Conservation (phyloP, 768 basidiomycete genomes). For the Termitomyces sp. region DNA sequence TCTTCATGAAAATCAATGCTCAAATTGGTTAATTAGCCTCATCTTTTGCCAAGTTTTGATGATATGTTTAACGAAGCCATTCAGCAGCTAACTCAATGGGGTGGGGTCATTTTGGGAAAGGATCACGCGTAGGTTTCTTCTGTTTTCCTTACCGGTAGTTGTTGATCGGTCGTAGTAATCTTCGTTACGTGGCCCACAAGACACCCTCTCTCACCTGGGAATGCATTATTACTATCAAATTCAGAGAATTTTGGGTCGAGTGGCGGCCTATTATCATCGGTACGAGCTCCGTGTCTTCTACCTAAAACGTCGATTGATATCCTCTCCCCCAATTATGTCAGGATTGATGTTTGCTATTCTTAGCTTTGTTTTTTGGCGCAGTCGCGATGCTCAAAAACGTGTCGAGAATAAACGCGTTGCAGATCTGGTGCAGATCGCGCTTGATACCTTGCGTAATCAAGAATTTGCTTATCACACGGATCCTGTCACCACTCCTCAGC, state of each 20-base stretch:
- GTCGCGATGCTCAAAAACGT: conserved; percentile 43
- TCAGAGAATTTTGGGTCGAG: conserved; percentile 59
- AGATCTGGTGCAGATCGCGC: conserved; percentile 71
- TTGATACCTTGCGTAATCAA: conserved; percentile 77
- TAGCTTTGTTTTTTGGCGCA: conserved; percentile 9
- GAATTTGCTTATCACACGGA: conserved; percentile 80
- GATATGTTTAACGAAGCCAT: conserved; percentile 78
- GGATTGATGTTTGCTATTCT: conserved; percentile 3
- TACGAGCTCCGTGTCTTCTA: conserved; percentile 24
- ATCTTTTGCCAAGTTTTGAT: conserved; percentile 52
- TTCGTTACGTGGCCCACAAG: conserved; percentile 71
- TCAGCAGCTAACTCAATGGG: conserved; percentile 69
- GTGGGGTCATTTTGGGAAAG: conserved; percentile 61
- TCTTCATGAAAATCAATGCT: not conserved
- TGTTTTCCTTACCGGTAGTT: conserved; percentile 7
- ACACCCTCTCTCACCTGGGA: conserved; percentile 60
- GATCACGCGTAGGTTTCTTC: conserved; percentile 52
- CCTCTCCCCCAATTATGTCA: not conserved
- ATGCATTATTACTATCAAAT: conserved; percentile 62
- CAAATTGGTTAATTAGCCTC: conserved; percentile 32
- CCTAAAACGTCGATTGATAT: not conserved
- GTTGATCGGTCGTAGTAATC: conserved; percentile 40
- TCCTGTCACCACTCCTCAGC: conserved; percentile 65
- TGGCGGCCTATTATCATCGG: conserved; percentile 64
- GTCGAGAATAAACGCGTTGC: conserved; percentile 61